Evolutionary conservation across 345 rosid genomes (phyloP).

Genomic region (Clarkia xantiana): DNA sequence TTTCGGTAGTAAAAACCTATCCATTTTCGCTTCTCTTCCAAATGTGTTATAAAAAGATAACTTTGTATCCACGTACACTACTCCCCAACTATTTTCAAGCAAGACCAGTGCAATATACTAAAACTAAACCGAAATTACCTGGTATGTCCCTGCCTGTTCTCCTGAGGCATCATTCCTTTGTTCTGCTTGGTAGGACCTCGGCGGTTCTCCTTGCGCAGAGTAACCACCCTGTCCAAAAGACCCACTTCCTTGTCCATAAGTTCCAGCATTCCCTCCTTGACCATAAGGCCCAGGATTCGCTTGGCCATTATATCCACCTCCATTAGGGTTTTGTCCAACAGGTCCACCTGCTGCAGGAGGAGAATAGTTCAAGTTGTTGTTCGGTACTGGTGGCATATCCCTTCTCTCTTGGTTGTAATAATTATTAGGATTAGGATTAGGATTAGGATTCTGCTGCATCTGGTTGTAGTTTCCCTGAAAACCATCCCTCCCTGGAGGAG

Average conservation of each 20-base stretch:
- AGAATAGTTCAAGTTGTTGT: conserved; percentile 10
- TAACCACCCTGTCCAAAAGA: conserved; percentile 13
- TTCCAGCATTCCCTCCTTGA: too few species aligned
- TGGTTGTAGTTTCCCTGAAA: conserved; percentile 28
- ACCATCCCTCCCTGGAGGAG: conserved; percentile 22
- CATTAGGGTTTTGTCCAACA: conserved; percentile 3
- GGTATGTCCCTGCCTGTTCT: conserved; percentile 9
- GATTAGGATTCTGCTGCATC: conserved; percentile 16
- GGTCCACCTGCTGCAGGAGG: conserved; percentile 21
- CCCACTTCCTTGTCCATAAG: too few species aligned
- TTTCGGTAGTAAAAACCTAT: too few species aligned
- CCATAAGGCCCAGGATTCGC: too few species aligned
- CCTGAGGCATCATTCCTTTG: conserved; percentile 10
- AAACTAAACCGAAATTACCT: too few species aligned
- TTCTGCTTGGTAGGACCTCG: conserved; percentile 2
- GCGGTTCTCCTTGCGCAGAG: conserved; percentile 3
- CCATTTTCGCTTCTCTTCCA: conserved; percentile 8
- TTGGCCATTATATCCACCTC: too few species aligned
- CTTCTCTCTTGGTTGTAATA: conserved; percentile 22
- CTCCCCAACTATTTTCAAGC: too few species aligned
- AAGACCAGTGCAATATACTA: too few species aligned
- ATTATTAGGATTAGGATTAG: conserved; percentile 10
- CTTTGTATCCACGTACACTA: too few species aligned
- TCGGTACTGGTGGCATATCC: conserved; percentile 22
- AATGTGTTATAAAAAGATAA: background rate